Conservation (phyloP, 495 filamentous ascomycete genomes). For the Patellaria atrata region DNA sequence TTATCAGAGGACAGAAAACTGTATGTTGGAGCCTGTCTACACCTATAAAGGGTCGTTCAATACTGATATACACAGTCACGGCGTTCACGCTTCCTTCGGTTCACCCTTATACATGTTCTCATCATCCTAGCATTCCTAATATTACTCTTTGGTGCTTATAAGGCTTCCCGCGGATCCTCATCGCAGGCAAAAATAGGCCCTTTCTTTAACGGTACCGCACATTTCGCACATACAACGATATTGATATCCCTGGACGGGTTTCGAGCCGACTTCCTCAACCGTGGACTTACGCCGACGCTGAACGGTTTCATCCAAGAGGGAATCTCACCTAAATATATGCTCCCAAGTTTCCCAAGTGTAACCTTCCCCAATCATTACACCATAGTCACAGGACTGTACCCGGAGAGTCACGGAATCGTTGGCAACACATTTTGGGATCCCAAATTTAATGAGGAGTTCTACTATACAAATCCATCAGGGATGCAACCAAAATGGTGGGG, state of each 20-base stretch:
- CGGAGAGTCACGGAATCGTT: slow-evolving; percentile 84
- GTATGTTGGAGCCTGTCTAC: slow-evolving; percentile 1
- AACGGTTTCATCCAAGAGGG: slow-evolving; percentile 66
- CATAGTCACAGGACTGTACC: slow-evolving; percentile 80
- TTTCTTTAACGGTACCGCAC: slow-evolving; percentile 67
- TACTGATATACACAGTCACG: slow-evolving; percentile 1
- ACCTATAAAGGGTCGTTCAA: background rate
- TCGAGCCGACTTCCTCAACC: slow-evolving; percentile 82
- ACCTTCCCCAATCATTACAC: slow-evolving; percentile 99
- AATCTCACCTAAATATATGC: slow-evolving; percentile 81
- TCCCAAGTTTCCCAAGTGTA: slow-evolving; percentile 84
- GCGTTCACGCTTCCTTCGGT: slow-evolving; percentile 10
- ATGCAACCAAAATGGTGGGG: slow-evolving; percentile 85
- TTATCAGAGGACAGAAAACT: slow-evolving; percentile 6
- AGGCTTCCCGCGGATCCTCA: slow-evolving; percentile 34
- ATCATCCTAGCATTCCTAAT: slow-evolving; percentile 38
- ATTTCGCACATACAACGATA: slow-evolving; percentile 83
- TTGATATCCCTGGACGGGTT: slow-evolving; percentile 93
- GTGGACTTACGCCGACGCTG: slow-evolving; percentile 70
- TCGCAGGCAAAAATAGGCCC: slow-evolving; percentile 16
- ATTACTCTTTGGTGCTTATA: slow-evolving; percentile 40
- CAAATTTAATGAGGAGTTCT: slow-evolving; percentile 59
- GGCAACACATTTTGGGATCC: slow-evolving; percentile 94
- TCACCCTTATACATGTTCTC: slow-evolving; percentile 19
- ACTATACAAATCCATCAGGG: slow-evolving; percentile 62